phyloP scores from a whole-genome alignment of 1,284 basidiomycete species.

The Testicularia cyperi region DNA sequence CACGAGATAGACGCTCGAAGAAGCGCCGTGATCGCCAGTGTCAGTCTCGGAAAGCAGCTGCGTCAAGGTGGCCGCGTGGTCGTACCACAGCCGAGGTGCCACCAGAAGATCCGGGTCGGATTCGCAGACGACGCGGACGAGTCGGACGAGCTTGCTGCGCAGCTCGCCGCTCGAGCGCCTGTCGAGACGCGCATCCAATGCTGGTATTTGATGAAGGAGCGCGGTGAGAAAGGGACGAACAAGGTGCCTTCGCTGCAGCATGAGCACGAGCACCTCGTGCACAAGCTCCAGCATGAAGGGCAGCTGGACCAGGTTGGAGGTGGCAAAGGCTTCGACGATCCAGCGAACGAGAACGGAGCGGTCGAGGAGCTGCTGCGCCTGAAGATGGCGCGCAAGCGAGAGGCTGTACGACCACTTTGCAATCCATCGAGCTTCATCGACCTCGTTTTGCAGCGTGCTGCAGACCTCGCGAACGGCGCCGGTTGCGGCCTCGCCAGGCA shows the following conservation, averaged over 20 bases:
- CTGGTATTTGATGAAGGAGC: constrained; percentile 13
- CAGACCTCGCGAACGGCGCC: constrained; percentile 8
- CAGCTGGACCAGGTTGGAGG: constrained; percentile 31
- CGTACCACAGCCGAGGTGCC: constrained; percentile 64
- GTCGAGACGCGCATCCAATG: constrained; percentile 15
- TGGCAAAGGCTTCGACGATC: constrained; percentile 75
- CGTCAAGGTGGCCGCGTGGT: constrained; percentile 11
- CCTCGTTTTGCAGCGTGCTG: constrained; percentile 61
- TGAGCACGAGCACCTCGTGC: constrained; percentile 25
- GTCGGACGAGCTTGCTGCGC: constrained; percentile 17
- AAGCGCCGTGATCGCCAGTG: neutral
- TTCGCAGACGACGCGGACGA: constrained; percentile 27
- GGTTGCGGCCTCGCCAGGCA: neutral
- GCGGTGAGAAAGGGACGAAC: constrained; percentile 18
- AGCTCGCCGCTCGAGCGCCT: constrained; percentile 9
- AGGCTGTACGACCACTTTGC: constrained; percentile 76
- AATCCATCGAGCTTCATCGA: constrained; percentile 74
- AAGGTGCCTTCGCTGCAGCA: constrained; percentile 25
- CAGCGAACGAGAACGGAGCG: constrained; percentile 76
- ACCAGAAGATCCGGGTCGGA: constrained; percentile 69
- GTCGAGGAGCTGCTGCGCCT: constrained; percentile 79
- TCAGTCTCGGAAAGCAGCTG: constrained; percentile 16
- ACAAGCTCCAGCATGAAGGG: constrained; percentile 33
- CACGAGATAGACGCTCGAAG: neutral
- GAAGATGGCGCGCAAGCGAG: constrained; percentile 70